Evolutionary conservation across 352 stramenopile species (phyloP).

Genomic region (Phytophthora crassamura): DNA sequence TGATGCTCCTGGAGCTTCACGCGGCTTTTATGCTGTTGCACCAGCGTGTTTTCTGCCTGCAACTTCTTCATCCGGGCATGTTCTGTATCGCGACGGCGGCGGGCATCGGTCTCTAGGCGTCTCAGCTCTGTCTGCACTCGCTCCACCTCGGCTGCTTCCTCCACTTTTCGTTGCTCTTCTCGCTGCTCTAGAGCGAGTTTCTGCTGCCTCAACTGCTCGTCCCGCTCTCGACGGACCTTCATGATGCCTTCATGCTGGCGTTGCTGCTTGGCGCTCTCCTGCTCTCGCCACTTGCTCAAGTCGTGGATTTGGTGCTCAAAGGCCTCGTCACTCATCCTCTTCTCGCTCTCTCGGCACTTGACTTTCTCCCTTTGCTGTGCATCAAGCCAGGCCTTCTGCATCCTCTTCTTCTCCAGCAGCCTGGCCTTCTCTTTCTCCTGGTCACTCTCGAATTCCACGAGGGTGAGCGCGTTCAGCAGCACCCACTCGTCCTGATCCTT

Average conservation of each 20-base stretch:
- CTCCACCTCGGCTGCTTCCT: conserved; percentile 63
- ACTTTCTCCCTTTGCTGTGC: conserved; percentile 60
- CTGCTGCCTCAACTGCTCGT: conserved; percentile 67
- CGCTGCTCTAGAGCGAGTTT: conserved; percentile 45
- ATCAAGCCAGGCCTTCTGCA: conserved; percentile 73
- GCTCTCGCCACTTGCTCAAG: conserved; percentile 54
- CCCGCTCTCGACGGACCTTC: conserved; percentile 62
- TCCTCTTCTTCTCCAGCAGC: conserved; percentile 58
- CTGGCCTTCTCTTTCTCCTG: conserved; percentile 50
- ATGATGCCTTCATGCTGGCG: conserved; percentile 53
- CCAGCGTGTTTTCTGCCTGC: conserved; percentile 55
- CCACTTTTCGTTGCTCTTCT: conserved; percentile 38
- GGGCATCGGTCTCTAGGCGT: conserved; percentile 51
- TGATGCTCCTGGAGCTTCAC: conserved; percentile 52
- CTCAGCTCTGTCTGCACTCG: conserved; percentile 62
- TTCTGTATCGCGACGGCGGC: conserved; percentile 44
- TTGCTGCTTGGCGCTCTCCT: conserved; percentile 62
- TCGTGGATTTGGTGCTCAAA: conserved; percentile 57
- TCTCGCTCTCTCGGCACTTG: conserved; percentile 37
- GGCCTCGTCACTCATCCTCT: conserved; percentile 36
- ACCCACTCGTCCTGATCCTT: conserved; percentile 76
- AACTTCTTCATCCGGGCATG: conserved; percentile 60
- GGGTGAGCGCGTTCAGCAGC: conserved; percentile 71
- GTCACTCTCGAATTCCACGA: conserved; percentile 76
- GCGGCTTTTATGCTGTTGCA: conserved; percentile 49